Evolutionary conservation across 208 protist species (phyloP), one percentile per base, ranked within the genome.

Genomic region (Blechomonas ayalai): DNA sequence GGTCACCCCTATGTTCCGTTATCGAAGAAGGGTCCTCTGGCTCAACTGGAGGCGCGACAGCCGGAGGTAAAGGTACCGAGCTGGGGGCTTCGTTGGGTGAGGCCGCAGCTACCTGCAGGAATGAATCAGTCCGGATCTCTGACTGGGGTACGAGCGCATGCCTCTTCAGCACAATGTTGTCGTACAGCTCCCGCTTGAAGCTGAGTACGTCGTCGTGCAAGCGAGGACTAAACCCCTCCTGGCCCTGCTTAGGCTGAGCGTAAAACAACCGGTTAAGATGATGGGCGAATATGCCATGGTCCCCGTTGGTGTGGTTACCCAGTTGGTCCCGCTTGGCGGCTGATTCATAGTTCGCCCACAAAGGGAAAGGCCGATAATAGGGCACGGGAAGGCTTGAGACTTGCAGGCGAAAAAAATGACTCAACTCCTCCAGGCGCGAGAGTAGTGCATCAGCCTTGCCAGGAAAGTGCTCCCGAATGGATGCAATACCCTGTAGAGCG

Each of bases 141-240:
- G n/a, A n/a, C n/a, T n/a, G n/a, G n/a, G n/a, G n/a, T n/a, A n/a
- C n/a, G n/a, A n/a, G n/a, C n/a, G n/a, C n/a, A n/a, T n/a, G n/a
- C n/a, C n/a, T n/a, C n/a, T n/a, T n/a, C n/a, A n/a, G n/a, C 16
- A 66, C 39, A 5, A 66, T 46, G 32, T 86, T 92, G 27, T 74
- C 70, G 33, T 86, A 70, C 55, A 92, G 53, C 46, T 92, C 83
- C 39, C 69, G 59, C 25, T 74, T 72, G 50, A 92, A 92, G 47
- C 55, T 51, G 13, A 59, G 43, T 16, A 66, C 56, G 51, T 78
- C 75, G 34, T 83, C 70, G 23, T 36, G 43, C 56, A 46, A 10
- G 13, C 13, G 16, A 49, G 23, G 31, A 40, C n/a, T 19, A 40
- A 27, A n/a, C n/a, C n/a, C n/a, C n/a, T n/a, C n/a, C n/a, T n/a